Evolutionary conservation across 73 alveolate genomes (phyloP), one percentile per base, ranked within the genome.

Genomic region (Stentor roeselii): DNA sequence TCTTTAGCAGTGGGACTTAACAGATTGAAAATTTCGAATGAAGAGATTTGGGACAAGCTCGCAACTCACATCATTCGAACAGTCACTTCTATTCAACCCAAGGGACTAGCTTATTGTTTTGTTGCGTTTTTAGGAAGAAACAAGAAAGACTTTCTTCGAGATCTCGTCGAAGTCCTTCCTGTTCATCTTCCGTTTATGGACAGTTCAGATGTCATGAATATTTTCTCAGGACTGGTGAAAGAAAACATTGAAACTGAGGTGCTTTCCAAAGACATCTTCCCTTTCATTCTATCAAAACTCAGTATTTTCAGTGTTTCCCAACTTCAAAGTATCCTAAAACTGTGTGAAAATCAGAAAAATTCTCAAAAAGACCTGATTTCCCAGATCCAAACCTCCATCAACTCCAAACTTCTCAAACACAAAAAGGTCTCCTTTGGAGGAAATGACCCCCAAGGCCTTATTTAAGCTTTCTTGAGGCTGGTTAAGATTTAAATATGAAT

Each of bases 31-130:
- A 67, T 67, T 2, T 27, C 21, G 34, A 40, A 67, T 67, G 42
- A 21, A 32, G 37, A 21, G 2, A 1, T 67, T 11, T 67, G 80
- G 37, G n/a, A 67, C 34, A 34, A 27, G 11, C 41, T 67, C 14
- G 41, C 21, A 67, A 67, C 21, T 15, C 50, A 67, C 41, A 32
- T 67, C 11, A 30, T 21, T 27, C 21, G 80, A 67, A 67, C 37
- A 1, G 34, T 67, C 2, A 67, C 80, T 21, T 21, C 80, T 27
- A 67, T 67, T 21, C 42, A 67, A 67, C 80, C 80, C 14, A 67
- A 27, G 21, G 80, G 80, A 27, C 80, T 67, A 27, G 80, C 80
- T 27, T 67, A 21, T 21, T 67, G 80, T 67, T 67, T 67, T 67
- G 14, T 11, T 67, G 37, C 80, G 11, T 67, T 67, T 67, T 36